Percentiles rank a stretch among this genome's conserved stretches.
Evolutionary conservation across 2,329 filamentous ascomycete genomes (phyloP).

Genomic region (Tolypocladium capitatum): DNA sequence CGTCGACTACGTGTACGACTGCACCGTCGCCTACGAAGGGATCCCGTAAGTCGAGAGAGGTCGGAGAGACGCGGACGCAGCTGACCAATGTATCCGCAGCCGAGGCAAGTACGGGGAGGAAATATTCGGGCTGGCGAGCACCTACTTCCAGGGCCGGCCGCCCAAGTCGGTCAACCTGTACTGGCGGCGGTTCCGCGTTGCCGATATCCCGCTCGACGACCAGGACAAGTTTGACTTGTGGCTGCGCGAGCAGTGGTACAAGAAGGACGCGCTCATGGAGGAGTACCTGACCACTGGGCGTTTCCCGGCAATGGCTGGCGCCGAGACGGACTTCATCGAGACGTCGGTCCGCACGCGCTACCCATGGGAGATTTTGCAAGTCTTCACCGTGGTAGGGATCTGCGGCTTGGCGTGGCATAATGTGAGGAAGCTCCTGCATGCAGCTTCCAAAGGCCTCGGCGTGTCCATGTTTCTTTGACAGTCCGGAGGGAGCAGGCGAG

Average conservation of each 20-base stretch:
- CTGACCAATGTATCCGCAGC: conserved; percentile 23
- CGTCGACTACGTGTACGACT: conserved; percentile 79
- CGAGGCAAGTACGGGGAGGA: conserved; percentile 79
- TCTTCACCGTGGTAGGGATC: conserved; percentile 36
- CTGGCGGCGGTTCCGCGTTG: conserved; percentile 75
- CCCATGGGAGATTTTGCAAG: conserved; percentile 41
- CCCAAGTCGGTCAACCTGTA: conserved; percentile 95
- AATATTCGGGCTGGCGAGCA: conserved; percentile 74
- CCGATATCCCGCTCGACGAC: conserved; percentile 68
- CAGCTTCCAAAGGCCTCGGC: conserved; percentile 8
- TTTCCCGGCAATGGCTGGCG: conserved; percentile 57
- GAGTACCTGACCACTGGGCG: conserved; percentile 64
- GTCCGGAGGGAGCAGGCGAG: too few relatives aligned
- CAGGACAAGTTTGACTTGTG: conserved; percentile 67
- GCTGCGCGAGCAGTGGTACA: conserved; percentile 76
- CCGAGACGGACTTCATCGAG: conserved; percentile 37
- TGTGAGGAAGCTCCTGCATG: conserved; percentile 15
- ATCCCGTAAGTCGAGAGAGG: conserved; percentile 54
- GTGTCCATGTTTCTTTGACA: too few relatives aligned
- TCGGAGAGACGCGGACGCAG: not conserved
- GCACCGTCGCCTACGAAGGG: conserved; percentile 90
- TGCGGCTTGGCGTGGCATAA: conserved; percentile 29
- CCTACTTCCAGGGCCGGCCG: conserved; percentile 76
- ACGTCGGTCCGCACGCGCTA: conserved; percentile 42
- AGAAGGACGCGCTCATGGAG: conserved; percentile 84